These are phyloP conservation scores for Neonectria neomacrospora DNA, from an alignment of 2,329 filamentous ascomycete genomes.

Conservation along the genomic window DNA sequence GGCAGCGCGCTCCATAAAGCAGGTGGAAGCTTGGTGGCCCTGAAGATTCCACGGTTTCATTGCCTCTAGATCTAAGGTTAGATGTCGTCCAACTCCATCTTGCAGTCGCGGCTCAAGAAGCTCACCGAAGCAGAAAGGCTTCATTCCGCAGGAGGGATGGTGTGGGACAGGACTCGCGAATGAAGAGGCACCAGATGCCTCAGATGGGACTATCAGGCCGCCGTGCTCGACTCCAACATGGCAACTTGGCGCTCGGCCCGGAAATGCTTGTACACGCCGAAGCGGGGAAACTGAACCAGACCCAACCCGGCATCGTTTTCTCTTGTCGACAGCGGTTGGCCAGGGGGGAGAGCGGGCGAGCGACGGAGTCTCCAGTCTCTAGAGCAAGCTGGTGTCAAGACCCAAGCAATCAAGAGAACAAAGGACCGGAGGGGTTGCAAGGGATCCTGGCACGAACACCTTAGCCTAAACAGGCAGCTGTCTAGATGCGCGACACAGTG, in stretches of 20 bases:
- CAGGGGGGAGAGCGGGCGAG: slow-evolving; percentile 13
- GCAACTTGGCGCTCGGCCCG: slow-evolving; percentile 38
- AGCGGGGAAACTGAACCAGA: slow-evolving; percentile 41
- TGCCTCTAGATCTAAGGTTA: slow-evolving; percentile 35
- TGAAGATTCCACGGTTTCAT: slow-evolving; percentile 4
- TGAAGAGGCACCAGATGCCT: slow-evolving; percentile 41
- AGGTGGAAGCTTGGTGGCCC: background rate
- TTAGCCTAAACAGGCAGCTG: slow-evolving; percentile 44
- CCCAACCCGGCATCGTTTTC: slow-evolving; percentile 31
- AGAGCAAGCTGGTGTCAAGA: slow-evolving; percentile 18
- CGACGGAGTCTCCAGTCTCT: slow-evolving; percentile 17
- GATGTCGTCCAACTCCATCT: slow-evolving; percentile 38
- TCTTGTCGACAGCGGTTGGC: slow-evolving; percentile 26
- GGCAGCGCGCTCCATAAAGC: slow-evolving; percentile 8
- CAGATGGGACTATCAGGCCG: slow-evolving; percentile 41
- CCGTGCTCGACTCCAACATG: slow-evolving; percentile 28
- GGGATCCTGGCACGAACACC: slow-evolving; percentile 26
- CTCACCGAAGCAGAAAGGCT: slow-evolving; percentile 43
- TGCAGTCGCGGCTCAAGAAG: slow-evolving; percentile 45
- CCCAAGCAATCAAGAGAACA: slow-evolving; percentile 2
- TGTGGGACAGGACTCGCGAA: slow-evolving; percentile 41
- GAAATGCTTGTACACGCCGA: slow-evolving; percentile 30
- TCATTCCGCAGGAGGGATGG: slow-evolving; percentile 44
- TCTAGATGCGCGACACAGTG: slow-evolving; percentile 38
- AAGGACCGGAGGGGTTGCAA: slow-evolving; percentile 31